These are phyloP conservation scores for Mortierella sp. DNA, from an alignment of 371 early-diverging fungal species.

Conservation along the genomic window DNA sequence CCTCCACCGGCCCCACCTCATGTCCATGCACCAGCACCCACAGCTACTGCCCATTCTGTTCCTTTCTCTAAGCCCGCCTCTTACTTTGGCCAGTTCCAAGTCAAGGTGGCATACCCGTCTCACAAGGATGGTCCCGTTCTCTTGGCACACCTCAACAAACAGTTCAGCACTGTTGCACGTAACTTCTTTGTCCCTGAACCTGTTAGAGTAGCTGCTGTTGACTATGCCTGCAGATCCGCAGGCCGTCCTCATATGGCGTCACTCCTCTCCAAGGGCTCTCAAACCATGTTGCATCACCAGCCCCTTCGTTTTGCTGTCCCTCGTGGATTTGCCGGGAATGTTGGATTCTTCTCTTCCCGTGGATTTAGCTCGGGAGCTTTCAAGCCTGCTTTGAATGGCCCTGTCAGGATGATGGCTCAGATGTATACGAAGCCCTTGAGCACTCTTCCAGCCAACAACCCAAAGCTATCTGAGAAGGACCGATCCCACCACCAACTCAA, in stretches of 20 bases:
- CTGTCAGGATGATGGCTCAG: slow-evolving; percentile 51
- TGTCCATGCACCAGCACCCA: slow-evolving; percentile 16
- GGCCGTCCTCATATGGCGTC: slow-evolving; percentile 51
- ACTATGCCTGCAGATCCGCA: slow-evolving; percentile 44
- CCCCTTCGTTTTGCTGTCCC: slow-evolving; percentile 43
- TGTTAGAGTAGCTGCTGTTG: slow-evolving; percentile 50
- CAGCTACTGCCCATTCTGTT: slow-evolving; percentile 14
- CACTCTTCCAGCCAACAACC: slow-evolving; percentile 27
- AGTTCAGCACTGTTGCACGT: slow-evolving; percentile 29
- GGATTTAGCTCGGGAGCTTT: slow-evolving; percentile 36
- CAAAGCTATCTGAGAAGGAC: slow-evolving; percentile 32
- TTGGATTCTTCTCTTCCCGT: slow-evolving; percentile 47
- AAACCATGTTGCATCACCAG: slow-evolving; percentile 39
- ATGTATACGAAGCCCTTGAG: slow-evolving; percentile 54
- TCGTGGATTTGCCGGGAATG: slow-evolving; percentile 41
- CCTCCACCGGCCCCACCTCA: slow-evolving; percentile 41
- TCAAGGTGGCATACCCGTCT: slow-evolving; percentile 28
- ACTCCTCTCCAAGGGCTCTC: slow-evolving; percentile 30
- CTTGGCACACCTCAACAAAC: slow-evolving; percentile 29
- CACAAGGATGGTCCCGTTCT: slow-evolving; percentile 48
- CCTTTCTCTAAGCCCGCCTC: slow-evolving; percentile 23
- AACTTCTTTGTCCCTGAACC: slow-evolving; percentile 49
- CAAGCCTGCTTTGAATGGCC: slow-evolving; percentile 35
- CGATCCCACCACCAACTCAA: not conserved
- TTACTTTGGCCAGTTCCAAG: slow-evolving; percentile 50